Evolutionary conservation across 108 stramenopile genomes (phyloP).

Genomic region (Cylindrotheca closterium): DNA sequence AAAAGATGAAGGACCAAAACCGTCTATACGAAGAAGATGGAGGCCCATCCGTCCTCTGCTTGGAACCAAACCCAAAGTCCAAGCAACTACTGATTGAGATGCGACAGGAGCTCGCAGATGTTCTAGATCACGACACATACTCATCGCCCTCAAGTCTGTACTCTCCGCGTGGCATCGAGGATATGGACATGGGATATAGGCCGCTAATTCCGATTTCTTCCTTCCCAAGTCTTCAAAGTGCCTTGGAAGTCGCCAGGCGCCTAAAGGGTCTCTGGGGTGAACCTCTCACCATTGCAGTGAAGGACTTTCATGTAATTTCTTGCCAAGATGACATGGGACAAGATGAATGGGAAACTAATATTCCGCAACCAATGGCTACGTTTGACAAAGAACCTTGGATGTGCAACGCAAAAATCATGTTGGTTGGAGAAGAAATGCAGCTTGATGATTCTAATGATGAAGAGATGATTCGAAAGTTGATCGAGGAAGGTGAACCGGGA

Average conservation of each 20-base stretch:
- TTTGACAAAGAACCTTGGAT: constrained; percentile 39
- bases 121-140: constrained; percentile 26
- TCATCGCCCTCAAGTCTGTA: constrained; percentile 29
- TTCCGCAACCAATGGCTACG: background rate
- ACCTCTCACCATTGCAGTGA: constrained; percentile 64
- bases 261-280: constrained; percentile 56
- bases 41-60: constrained; percentile 71
- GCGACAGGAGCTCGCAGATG: constrained; percentile 41
- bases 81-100: constrained; percentile 41
- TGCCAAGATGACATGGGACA: constrained; percentile 13
- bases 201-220: constrained; percentile 66
- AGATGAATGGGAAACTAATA: background rate
- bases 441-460: constrained; percentile 24
- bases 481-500: constrained; percentile 32
- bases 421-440: constrained; percentile 59
- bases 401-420: constrained; percentile 77
- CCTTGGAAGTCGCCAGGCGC: constrained; percentile 60
- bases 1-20: constrained; percentile 24
- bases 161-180: constrained; percentile 11
- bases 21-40: constrained; percentile 43
- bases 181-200: constrained; percentile 32
- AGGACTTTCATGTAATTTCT: constrained; percentile 66
- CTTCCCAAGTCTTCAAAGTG: constrained; percentile 52
- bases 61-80: constrained; percentile 69
- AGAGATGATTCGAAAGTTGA: constrained; percentile 18